phyloP scores from a whole-genome alignment of 805 yeast genomes.

The Kluyveromyces siamensis region DNA sequence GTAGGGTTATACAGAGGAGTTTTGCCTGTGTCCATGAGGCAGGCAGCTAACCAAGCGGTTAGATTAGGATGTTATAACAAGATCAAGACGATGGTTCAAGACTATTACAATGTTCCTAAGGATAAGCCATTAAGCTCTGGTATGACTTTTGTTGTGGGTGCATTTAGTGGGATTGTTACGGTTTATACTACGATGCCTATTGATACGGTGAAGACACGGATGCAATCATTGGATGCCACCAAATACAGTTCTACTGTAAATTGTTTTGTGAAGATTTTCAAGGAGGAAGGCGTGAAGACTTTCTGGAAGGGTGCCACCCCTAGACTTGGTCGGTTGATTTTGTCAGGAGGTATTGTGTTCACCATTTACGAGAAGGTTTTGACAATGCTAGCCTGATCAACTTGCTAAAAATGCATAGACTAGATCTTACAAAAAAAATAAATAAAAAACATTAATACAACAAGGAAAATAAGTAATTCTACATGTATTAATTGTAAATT shows the following conservation, averaged over 20 bases:
- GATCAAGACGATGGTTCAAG: constrained; percentile 71
- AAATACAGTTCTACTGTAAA: constrained; percentile 66
- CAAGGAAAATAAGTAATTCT: too few species aligned
- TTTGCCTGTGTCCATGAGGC: constrained; percentile 88
- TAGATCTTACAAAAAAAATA: not conserved
- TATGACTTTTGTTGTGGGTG: constrained; percentile 81
- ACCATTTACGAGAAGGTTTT: constrained; percentile 91
- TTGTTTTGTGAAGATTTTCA: constrained; percentile 73
- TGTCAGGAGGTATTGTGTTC: constrained; percentile 96
- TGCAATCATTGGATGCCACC: constrained; percentile 85
- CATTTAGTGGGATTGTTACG: constrained; percentile 81
- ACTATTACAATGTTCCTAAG: constrained; percentile 55
- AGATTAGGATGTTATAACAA: constrained; percentile 88
- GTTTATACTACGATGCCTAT: constrained; percentile 93
- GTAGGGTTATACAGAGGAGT: constrained; percentile 82
- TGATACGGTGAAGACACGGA: constrained; percentile 91
- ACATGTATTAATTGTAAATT: too few species aligned
- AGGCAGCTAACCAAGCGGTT: constrained; percentile 93
- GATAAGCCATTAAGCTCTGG: constrained; percentile 66
- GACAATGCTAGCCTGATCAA: constrained; percentile 25
- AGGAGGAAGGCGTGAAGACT: constrained; percentile 80
- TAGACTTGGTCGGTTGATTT: constrained; percentile 78
- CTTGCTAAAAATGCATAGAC: not conserved
- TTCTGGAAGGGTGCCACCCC: constrained; percentile 99
- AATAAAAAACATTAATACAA: not conserved